phyloP scores from a whole-genome alignment of 257 asterid genomes.

The Lithospermum erythrorhizon region DNA sequence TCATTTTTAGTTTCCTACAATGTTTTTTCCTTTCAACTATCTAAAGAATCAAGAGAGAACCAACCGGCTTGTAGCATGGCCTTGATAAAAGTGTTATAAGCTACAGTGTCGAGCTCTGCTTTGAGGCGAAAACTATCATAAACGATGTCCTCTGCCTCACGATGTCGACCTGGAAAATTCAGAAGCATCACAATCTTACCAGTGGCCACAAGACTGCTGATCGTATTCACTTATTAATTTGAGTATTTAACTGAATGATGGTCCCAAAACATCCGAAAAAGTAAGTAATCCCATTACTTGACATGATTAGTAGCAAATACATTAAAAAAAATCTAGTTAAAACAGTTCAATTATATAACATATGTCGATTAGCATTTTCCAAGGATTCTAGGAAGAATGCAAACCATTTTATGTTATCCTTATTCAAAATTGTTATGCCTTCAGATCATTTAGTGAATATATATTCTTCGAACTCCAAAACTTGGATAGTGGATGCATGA shows the following conservation, averaged over 20 bases:
- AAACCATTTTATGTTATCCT: too few species aligned
- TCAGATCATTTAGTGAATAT: too few species aligned
- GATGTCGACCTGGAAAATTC: slow-evolving; percentile 47
- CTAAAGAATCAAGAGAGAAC: neutral
- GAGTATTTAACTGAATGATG: neutral
- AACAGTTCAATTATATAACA: too few species aligned
- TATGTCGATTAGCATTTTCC: too few species aligned
- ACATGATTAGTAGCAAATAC: too few species aligned
- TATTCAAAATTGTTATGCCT: too few species aligned
- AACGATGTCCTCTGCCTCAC: slow-evolving; percentile 49
- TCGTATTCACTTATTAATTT: neutral
- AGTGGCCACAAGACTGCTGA: neutral
- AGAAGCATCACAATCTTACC: slow-evolving; percentile 8
- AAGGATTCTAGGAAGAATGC: too few species aligned
- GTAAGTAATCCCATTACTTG: too few species aligned
- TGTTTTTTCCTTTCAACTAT: slow-evolving; percentile 6
- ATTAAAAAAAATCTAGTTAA: too few species aligned
- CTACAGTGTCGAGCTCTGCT: slow-evolving; percentile 84
- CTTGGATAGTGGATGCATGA: neutral
- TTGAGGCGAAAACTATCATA: slow-evolving; percentile 37
- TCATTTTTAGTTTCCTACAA: slow-evolving; percentile 14
- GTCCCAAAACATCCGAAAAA: neutral
- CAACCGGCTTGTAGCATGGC: slow-evolving; percentile 84
- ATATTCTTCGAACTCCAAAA: too few species aligned
- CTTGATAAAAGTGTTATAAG: slow-evolving; percentile 84